Evolutionary conservation across 371 early-diverging fungal genomes (phyloP), one percentile per base, ranked within the genome.

Genomic region (Chytridium lagenaria): DNA sequence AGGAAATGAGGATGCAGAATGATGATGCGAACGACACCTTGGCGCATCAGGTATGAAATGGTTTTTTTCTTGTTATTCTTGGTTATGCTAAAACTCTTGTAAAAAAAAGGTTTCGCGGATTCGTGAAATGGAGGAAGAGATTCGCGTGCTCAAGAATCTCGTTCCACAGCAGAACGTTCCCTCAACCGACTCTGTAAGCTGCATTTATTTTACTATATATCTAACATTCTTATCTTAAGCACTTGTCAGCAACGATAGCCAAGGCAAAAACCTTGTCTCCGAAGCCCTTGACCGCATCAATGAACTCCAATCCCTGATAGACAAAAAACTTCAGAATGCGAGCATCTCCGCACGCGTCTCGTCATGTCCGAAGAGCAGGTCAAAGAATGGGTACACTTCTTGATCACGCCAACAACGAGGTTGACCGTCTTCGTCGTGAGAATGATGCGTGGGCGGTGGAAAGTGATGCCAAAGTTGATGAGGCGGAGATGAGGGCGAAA

Each of bases 391-490:
- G 63, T 15, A 37, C 30, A 7, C 26, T 34, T 3, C 63, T 63
- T 33, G 63, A 30, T 7, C 22, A 26, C 39, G 63, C 51, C 22
- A 50, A 59, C 33, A 34, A 31, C 31, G 74, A 73, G 39, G 55
- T 68, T 61, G 75, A 66, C n/a, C 39, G 40, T 28, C 63, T 70
- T 15, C 49, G 65, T 33, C 23, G 34, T n/a, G 67, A 75, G 37
- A 37, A 67, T 19, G 71, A 66, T 38, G 75, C 64, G 30, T 34
- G 31, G 30, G 63, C 36, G 15, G 15, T 39, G 36, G 39, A 34
- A 31, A 61, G 33, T 12, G 63, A 16, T 34, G 63, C 37, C 12
- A n/a, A n/a, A n/a, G n/a, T n/a, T n/a, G 63, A 63, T 34, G 63
- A 37, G 19, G 63, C 63, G 7, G 63, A 2, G 2, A 36, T 34